Evolutionary conservation across 192 early-diverging fungal species (phyloP).

Genomic region (Chytriomyces sp.): DNA sequence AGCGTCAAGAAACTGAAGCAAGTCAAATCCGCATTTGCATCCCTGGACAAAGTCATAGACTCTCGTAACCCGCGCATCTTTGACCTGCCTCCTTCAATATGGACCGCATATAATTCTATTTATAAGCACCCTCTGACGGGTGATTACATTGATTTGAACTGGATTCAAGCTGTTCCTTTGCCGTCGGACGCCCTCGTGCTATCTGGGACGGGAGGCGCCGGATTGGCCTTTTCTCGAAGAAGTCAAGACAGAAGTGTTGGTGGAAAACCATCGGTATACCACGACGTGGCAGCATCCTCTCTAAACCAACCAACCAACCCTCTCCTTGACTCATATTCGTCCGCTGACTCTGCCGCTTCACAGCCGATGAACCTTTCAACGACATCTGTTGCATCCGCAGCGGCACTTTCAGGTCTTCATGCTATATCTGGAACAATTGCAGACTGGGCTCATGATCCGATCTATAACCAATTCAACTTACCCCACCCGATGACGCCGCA

Average conservation of each 20-base stretch:
- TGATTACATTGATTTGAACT: conserved; percentile 51
- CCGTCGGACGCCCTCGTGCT: not conserved
- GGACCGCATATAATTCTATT: conserved; percentile 37
- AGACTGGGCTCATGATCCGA: conserved; percentile 20
- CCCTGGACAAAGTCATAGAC: conserved; percentile 42
- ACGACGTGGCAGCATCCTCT: too few relatives aligned
- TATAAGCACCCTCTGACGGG: conserved; percentile 54
- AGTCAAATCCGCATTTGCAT: conserved; percentile 37
- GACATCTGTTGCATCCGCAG: too few relatives aligned
- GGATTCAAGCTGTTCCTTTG: not conserved
- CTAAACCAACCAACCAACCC: too few relatives aligned
- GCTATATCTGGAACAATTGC: not conserved
- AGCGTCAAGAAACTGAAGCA: not conserved
- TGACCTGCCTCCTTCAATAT: conserved; percentile 48
- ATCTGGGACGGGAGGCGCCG: not conserved
- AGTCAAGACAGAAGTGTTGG: too few relatives aligned
- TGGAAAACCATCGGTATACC: too few relatives aligned
- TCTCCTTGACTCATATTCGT: too few relatives aligned
- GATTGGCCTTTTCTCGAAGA: not conserved
- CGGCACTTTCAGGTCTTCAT: too few relatives aligned
- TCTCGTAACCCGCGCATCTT: conserved; percentile 48
- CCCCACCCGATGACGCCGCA: not conserved
- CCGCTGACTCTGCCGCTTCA: too few relatives aligned
- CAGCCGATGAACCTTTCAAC: too few relatives aligned
- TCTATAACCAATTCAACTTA: conserved; percentile 9